Percentiles rank a stretch among this genome's conserved stretches.
Evolutionary conservation across 2,329 filamentous ascomycete species (phyloP).

Genomic region (Grosmannia serpens): DNA sequence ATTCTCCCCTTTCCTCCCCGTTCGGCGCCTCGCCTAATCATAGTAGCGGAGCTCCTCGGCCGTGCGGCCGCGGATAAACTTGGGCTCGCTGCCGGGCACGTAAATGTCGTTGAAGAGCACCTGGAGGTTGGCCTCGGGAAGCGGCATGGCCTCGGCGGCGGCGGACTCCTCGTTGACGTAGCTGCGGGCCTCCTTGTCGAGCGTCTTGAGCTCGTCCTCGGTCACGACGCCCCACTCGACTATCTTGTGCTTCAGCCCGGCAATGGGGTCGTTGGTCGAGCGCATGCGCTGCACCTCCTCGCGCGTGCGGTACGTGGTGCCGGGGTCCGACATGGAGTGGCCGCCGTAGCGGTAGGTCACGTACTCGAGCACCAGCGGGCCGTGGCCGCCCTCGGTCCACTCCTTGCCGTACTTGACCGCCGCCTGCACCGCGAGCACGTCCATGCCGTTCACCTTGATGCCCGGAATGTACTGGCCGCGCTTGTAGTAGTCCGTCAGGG

Average conservation of each 20-base stretch:
- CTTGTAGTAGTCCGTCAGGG: conserved; percentile 99
- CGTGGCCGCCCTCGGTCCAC: conserved; percentile 71
- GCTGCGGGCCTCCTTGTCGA: conserved; percentile 86
- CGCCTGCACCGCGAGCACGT: conserved; percentile 94
- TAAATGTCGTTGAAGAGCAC: conserved; percentile 97
- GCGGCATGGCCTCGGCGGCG: conserved; percentile 75
- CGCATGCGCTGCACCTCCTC: conserved; percentile 99
- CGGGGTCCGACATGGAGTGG: conserved; percentile 99
- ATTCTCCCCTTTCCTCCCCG: not conserved
- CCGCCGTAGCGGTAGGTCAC: conserved; percentile 99
- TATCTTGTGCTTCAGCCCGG: conserved; percentile 95
- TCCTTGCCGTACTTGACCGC: conserved; percentile 91
- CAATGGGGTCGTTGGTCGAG: conserved; percentile 95
- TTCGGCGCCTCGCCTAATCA: conserved; percentile 22
- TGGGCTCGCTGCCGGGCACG: conserved; percentile 74
- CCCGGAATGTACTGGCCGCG: conserved; percentile 98
- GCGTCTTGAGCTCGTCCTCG: conserved; percentile 90
- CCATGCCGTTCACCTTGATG: conserved; percentile 99
- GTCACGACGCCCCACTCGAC: conserved; percentile 85
- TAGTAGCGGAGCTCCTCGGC: conserved; percentile 94
- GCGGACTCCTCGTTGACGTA: conserved; percentile 85
- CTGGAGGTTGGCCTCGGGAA: conserved; percentile 65
- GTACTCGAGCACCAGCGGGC: conserved; percentile 93
- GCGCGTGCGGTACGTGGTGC: conserved; percentile 97
- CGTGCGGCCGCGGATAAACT: conserved; percentile 76